A percentile compares a stretch with the other conserved stretches of the same genome.
These are phyloP conservation scores for Ajuga chamaepitys DNA, from an alignment of 257 asterid species.

Conservation along the genomic window DNA sequence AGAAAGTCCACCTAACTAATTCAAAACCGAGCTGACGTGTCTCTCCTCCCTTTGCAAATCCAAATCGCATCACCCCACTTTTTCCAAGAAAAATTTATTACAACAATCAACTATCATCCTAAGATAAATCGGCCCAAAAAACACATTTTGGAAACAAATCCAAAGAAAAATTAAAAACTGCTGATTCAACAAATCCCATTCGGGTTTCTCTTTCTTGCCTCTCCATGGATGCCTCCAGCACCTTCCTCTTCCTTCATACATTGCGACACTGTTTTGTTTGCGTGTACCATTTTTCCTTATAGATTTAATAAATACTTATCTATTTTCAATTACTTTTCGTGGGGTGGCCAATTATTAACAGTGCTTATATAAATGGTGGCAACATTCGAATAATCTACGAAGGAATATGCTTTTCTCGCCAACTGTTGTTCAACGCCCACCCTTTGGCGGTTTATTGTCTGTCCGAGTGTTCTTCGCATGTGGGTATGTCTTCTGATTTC, in stretches of 20 bases:
- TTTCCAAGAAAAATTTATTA: slow-evolving; percentile 4
- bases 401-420: slow-evolving; percentile 56
- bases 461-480: slow-evolving; percentile 35
- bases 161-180: background rate
- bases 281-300: background rate
- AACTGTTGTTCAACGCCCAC: slow-evolving; percentile 31
- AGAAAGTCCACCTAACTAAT: background rate
- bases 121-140: background rate
- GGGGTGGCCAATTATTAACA: slow-evolving; percentile 23
- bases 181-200: background rate
- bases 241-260: slow-evolving; percentile 6
- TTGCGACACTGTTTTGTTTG: slow-evolving; percentile 1
- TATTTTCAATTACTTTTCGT: background rate
- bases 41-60: slow-evolving; percentile 5
- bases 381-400: slow-evolving; percentile 53
- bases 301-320: background rate
- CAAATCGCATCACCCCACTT: slow-evolving; percentile 12
- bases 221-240: slow-evolving; percentile 7
- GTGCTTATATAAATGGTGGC: slow-evolving; percentile 16
- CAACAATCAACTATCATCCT: background rate
- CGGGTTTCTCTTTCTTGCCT: background rate
- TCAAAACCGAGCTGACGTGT: background rate
- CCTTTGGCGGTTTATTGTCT: slow-evolving; percentile 56
- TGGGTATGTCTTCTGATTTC: slow-evolving; percentile 29
- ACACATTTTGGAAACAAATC: background rate